Evolutionary conservation across 176 grass and related monocot genomes (phyloP), one percentile per base, ranked within the genome.

Genomic region (Dactylis glomerata): DNA sequence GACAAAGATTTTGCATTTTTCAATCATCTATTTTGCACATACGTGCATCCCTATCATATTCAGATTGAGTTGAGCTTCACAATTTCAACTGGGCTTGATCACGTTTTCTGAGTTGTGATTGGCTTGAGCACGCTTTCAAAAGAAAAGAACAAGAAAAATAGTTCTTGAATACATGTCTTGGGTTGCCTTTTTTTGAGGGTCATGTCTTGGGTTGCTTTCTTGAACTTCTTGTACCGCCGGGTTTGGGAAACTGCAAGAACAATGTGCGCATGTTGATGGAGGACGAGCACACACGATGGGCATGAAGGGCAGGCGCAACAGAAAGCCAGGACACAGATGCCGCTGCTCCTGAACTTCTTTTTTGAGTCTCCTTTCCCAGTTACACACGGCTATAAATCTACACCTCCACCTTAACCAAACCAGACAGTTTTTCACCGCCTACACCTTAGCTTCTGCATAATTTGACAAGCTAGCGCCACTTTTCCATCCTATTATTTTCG

Each of bases 231-330:
- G 41, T 52, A 75, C 45, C 8, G 27, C 70, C 4, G 27, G 42
- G 3, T 16, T 32, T 49, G 1, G 32, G 17, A 75, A 68, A 75
- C 30, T 17, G 81, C 31, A 38, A 85, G 47, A 49, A 67, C 56
- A 37, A 76, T 59, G 77, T 28, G 24, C 44, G 40, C 51, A 19
- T 55, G 52, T 47, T 45, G 23, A 30, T 45, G 14, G 14, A 51
- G 77, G 31, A 80, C 15, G 37, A 49, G 5, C 54, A 14, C 10
- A 62, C 58, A 24, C 77, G 5, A 51, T 70, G 28, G 70, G 77
- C 87, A 76, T 81, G 87, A 77, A 61, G 31, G 50, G 88, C 62
- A 44, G 62, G 13, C 59, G 32, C 10, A 86, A 86, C 88, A 22
- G 78, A 82, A 52, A 52, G 62, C 64, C 62, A 68, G 30, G 22